Base-by-base conservation (phyloP, 768 basidiomycete genomes). In the Sarcodon sp. region DNA sequence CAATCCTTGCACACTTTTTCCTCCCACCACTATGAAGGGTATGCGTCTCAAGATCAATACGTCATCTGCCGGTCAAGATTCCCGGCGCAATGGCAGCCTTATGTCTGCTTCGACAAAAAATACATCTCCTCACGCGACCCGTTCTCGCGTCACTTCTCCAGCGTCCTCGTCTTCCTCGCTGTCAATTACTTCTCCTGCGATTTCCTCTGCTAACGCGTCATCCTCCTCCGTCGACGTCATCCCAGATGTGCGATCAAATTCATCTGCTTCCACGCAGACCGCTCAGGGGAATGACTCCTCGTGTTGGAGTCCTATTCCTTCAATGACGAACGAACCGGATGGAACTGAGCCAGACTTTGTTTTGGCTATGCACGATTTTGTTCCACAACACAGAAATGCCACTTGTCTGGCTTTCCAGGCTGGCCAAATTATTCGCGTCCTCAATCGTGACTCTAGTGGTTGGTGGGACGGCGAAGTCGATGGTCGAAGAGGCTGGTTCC, bases 401-500 rank as follows among this genome's bases (percentile, higher is more conserved):
- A 88, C 85, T 7, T 94, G 90, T 63, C 76, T 99, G 35, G 73
- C 82, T 16, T 98, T 99, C 68, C 76, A 77, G 38, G 84, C 88
- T 0, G 93, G 94, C 3, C 87, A 97, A 59, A 75, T 93, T 47
- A 91, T 98, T 48, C 83, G 83, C 51, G 90, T 97, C n/a, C 69
- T 86, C 44, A 90, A 89, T 57, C 75, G 81, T 53, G 90, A 97
- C 66, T 51, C 71, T 3, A 87, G 83, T 55, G 96, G 96, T 0
- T 98, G 96, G 96, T 98, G 94, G 94, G 93, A 99, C 59, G 96
- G 96, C 8, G 91, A 98, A 64, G 63, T 94, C 13, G 86, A 90
- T 34, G 86, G 81, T 2, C 68, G 81, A 51, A 69, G 93, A 56
- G 96, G 96, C 10, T 99, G 96, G 96, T 98, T 98, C 65, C 96